Percentiles rank a stretch among this genome's conserved stretches.
Conservation (phyloP, 176 grass and related monocot species). For the Rhynchospora pubera region DNA sequence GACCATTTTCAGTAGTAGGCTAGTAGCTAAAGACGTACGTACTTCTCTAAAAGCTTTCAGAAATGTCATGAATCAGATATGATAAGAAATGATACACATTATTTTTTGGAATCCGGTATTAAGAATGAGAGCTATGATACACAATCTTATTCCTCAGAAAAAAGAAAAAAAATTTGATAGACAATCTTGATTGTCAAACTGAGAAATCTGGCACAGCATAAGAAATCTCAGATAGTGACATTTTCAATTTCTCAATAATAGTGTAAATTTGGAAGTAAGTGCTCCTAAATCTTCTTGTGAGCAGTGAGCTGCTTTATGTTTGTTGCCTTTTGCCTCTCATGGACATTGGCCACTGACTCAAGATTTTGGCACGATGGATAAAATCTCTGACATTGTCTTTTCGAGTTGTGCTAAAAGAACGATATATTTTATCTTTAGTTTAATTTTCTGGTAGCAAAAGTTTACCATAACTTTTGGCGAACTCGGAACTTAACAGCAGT, state of each 20-base stretch:
- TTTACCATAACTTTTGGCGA: neutral
- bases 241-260: neutral
- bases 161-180: no score
- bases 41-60: no score
- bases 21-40: no score
- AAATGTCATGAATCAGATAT: no score
- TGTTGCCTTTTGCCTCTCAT: neutral
- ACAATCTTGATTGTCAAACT: neutral
- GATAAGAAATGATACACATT: neutral
- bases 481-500: neutral
- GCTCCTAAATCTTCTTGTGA: conserved; percentile 16
- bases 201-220: neutral
- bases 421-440: neutral
- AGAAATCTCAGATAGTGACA: conserved; percentile 5
- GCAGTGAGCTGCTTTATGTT: conserved; percentile 20
- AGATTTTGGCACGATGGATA: conserved; percentile 9
- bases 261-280: conserved; percentile 22
- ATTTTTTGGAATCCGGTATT: neutral
- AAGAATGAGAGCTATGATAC: no score
- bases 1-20: no score
- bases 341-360: conserved; percentile 12
- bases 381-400: no score
- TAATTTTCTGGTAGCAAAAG: neutral
- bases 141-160: no score
- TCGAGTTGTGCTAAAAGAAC: neutral